Evolutionary conservation across 495 filamentous ascomycete genomes (phyloP), one percentile per base, ranked within the genome.

Genomic region (Evansstolkia leycettana): DNA sequence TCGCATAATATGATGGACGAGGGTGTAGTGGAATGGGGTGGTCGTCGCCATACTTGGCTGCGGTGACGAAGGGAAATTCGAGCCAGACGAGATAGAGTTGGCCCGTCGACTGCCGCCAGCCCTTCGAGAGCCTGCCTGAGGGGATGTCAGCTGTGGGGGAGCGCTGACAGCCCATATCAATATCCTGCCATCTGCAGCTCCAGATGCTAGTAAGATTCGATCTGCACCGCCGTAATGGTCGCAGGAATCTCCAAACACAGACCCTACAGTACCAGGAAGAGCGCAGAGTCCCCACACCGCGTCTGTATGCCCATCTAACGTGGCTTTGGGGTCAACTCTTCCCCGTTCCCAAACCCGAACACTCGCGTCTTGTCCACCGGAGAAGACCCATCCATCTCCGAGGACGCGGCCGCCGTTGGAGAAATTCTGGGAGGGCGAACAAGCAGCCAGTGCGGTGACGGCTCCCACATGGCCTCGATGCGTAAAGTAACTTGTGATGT

Each of bases 301-400:
- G 58, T 96, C 90, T 1, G 80, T 94, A 48, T 98, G 90, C 4
- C 86, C 88, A 40, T 94, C 83, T 15, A 98, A 63, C 1, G 89
- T 98, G 3, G 86, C 89, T 55, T 96, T 95, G 5, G 89, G 86
- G 53, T 94, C 92, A 26, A 98, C 84, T 25, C 87, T 65, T 8
- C 89, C 89, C 11, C 84, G 68, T 62, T 96, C 88, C 90, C 90
- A 98, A 2, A 96, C 85, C 17, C 86, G 73, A 13, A 98, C 75
- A 7, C 87, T 92, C 2, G 87, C 76, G 54, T 98, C 90, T 50
- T 94, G 85, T 2, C 90, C 90, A 28, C 92, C 90, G 12, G 88
- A 95, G 57, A 98, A 96, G 25, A 98, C 81, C 90, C 92, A 96
- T 5, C 92, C 92, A 43, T 94, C 88, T 13, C 85, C 85, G 37